These are phyloP conservation scores for Tephrocybe rancida DNA, from an alignment of 768 basidiomycete genomes.

Conservation along the genomic window DNA sequence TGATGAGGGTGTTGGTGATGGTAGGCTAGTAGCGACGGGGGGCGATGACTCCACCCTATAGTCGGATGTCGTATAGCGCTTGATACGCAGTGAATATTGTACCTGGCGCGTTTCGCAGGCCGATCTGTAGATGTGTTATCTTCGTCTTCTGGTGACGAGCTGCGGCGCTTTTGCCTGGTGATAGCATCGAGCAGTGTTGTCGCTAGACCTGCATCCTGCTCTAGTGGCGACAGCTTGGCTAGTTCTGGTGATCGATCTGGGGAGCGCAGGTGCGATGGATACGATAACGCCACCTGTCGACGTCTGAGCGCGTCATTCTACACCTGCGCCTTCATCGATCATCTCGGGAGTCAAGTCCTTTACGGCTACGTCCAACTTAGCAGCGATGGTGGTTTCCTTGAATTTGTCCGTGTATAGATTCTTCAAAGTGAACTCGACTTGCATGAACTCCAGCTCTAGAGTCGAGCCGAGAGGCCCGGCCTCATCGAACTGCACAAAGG, in stretches of 20 bases:
- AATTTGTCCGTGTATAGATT: conserved; percentile 24
- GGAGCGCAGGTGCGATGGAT: conserved; percentile 23
- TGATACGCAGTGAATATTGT: background rate
- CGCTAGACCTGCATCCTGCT: conserved; percentile 5
- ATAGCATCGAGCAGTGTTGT: background rate
- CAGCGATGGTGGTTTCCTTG: conserved; percentile 4
- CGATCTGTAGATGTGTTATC: background rate
- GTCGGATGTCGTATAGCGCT: background rate
- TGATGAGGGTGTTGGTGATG: conserved; percentile 12
- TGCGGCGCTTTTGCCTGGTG: conserved; percentile 13
- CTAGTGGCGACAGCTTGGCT: background rate
- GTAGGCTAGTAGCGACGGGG: conserved; percentile 1
- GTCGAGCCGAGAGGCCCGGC: conserved; percentile 19
- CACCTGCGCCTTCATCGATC: conserved; percentile 14
- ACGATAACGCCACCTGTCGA: conserved; percentile 1
- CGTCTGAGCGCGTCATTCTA: conserved; percentile 3
- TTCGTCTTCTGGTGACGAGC: conserved; percentile 3
- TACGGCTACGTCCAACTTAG: conserved; percentile 28
- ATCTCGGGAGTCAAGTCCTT: conserved; percentile 28
- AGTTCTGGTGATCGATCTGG: conserved; percentile 15
- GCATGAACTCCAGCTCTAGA: conserved; percentile 22
- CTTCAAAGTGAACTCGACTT: conserved; percentile 13
- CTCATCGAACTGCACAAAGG: conserved; percentile 25
- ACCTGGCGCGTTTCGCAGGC: conserved; percentile 20
- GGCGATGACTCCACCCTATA: background rate